Evolutionary conservation across 2,329 filamentous ascomycete species (phyloP), one percentile per base, ranked within the genome.

Genomic region (Aspergillus sp.): DNA sequence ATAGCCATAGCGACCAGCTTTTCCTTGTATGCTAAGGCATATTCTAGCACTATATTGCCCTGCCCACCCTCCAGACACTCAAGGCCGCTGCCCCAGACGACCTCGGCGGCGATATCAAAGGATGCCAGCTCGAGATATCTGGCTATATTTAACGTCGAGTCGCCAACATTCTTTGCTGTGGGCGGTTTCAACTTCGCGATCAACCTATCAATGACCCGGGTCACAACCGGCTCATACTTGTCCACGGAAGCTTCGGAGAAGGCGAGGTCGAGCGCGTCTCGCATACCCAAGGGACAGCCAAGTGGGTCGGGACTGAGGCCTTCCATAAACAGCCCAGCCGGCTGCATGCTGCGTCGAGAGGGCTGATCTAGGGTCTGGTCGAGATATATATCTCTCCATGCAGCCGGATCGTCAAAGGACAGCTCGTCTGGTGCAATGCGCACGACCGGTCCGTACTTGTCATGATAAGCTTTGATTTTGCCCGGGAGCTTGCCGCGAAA

Each of bases 361-460:
- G 49, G 31, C 23, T 43, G 54, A 19, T 49, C 25, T 40, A 49
- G 47, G 21, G 45, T 42, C 11, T 20, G 50, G 5, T 21, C 45
- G 1, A 6, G 17, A 49, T 68, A 66, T 49, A 70, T 67, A n/a
- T 71, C 67, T 13, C 59, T 50, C 65, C 63, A 71, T 19, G 71
- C 68, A 43, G 65, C 59, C 2, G 60, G 56, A 38, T 67, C 59
- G 45, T 58, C 60, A 58, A 74, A 71, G 50, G 65, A 62, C 9
- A 74, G 59, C 54, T 72, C 65, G 11, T 68, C 64, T 0, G 69
- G 71, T 1, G 64, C 59, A 9, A 74, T 56, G 5, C 69, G 66
- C 2, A 75, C 60, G 3, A 69, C 52, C 5, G 61, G 58, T 7
- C 70, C 70, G 44, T 73, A 71, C 40, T 58, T 51, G 11, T 59